phyloP scores from a whole-genome alignment of 2,329 filamentous ascomycete species.

The Malbranchea zuffiana region DNA sequence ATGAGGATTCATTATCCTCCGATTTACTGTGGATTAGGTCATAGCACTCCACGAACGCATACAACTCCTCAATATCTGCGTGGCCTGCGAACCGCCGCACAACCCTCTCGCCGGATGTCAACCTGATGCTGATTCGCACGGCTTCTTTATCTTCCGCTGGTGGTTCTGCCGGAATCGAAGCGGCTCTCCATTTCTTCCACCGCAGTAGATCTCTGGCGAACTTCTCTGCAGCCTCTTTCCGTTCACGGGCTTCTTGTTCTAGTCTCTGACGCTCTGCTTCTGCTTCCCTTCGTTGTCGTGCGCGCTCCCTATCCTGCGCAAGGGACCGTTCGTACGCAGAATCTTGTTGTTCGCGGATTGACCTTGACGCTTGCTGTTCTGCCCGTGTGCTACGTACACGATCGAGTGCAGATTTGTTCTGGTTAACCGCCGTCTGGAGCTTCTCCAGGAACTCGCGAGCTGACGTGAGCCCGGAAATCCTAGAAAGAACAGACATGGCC shows the following conservation, averaged over 20 bases:
- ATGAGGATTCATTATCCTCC: conserved; percentile 12
- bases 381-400: conserved; percentile 63
- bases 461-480: conserved; percentile 61
- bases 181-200: conserved; percentile 73
- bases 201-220: conserved; percentile 46
- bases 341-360: conserved; percentile 77
- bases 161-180: conserved; percentile 59
- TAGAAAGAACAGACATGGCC: conserved; percentile 80
- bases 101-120: conserved; percentile 59
- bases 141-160: conserved; percentile 51
- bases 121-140: conserved; percentile 57
- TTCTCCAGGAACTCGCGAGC: conserved; percentile 63
- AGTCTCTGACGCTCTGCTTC: conserved; percentile 52
- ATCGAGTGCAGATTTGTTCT: conserved; percentile 65
- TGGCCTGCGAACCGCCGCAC: conserved; percentile 61
- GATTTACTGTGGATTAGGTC: conserved; percentile 45
- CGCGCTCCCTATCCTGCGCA: conserved; percentile 76
- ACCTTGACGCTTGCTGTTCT: conserved; percentile 71
- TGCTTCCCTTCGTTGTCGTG: conserved; percentile 63
- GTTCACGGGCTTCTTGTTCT: conserved; percentile 56
- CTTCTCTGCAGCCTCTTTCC: conserved; percentile 50
- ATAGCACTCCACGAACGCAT: conserved; percentile 92
- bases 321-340: conserved; percentile 86
- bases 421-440: conserved; percentile 59
- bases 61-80: conserved; percentile 75